Conservation (phyloP, 768 basidiomycete species). For the Mycena latifolia region DNA sequence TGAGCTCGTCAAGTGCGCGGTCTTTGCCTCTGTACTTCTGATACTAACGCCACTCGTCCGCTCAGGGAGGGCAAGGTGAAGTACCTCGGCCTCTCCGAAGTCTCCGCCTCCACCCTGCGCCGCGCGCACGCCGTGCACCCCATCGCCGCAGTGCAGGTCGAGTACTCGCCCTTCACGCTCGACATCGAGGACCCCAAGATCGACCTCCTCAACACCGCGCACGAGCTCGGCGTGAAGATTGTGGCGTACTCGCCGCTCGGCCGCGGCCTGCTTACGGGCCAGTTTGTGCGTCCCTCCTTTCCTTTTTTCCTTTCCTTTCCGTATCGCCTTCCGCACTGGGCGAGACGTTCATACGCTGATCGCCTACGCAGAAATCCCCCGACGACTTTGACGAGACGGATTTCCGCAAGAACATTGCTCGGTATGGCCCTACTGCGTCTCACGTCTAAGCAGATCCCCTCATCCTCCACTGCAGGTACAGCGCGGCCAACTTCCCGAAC, state of each 20-base stretch:
- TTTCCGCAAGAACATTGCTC: constrained; percentile 51
- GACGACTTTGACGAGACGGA: too few species aligned
- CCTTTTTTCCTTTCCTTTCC: too few species aligned
- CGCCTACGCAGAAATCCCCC: constrained; percentile 47
- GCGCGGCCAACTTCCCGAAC: constrained; percentile 60
- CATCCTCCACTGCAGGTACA: constrained; percentile 33
- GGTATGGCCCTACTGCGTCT: constrained; percentile 37
- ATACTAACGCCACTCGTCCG: too few species aligned
- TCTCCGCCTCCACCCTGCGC: constrained; percentile 45
- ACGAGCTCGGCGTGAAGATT: constrained; percentile 31
- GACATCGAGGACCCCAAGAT: constrained; percentile 1
- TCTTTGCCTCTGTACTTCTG: not conserved
- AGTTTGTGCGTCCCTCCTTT: constrained; percentile 45
- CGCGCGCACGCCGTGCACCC: constrained; percentile 51
- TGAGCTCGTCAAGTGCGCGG: constrained; percentile 18
- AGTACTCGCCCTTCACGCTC: too few species aligned
- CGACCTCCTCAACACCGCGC: constrained; percentile 1
- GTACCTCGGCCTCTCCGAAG: constrained; percentile 53
- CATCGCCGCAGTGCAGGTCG: too few species aligned
- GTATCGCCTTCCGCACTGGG: too few species aligned
- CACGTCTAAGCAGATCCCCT: not conserved
- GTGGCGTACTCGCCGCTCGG: constrained; percentile 55
- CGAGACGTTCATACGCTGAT: too few species aligned
- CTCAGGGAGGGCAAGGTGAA: constrained; percentile 48
- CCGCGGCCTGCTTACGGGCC: constrained; percentile 52